Evolutionary conservation across 805 yeast species (phyloP).

Genomic region (Lachancea kluyveri): DNA sequence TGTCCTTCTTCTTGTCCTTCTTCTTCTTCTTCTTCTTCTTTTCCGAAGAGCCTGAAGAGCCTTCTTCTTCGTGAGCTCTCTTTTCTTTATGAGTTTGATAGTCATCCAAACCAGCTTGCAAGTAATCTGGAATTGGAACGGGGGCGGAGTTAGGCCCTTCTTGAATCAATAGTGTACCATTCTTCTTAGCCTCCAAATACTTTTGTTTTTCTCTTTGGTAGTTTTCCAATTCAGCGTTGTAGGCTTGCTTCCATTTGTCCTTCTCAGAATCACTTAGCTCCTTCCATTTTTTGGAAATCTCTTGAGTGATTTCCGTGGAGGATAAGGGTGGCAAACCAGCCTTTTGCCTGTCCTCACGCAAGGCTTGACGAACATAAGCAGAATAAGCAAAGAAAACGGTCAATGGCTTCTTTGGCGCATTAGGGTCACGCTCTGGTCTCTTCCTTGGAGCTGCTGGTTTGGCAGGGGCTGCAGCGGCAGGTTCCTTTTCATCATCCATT

Average conservation of each 20-base stretch:
- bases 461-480: conserved; percentile 13
- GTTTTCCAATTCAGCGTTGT: conserved; percentile 36
- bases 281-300: conserved; percentile 77
- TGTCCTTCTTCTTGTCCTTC: conserved; percentile 46
- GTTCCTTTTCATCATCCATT: conserved; percentile 30
- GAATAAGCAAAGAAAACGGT: conserved; percentile 81
- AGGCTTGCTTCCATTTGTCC: conserved; percentile 60
- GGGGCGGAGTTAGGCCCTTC: conserved; percentile 35
- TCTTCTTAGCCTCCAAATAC: conserved; percentile 42
- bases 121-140: conserved; percentile 34
- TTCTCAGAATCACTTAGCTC: conserved; percentile 63
- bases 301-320: conserved; percentile 72
- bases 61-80: conserved; percentile 33
- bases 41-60: conserved; percentile 26
- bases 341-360: conserved; percentile 60
- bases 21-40: conserved; percentile 46
- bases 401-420: conserved; percentile 92
- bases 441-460: conserved; percentile 33
- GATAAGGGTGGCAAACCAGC: conserved; percentile 57
- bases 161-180: conserved; percentile 26
- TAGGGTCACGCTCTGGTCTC: conserved; percentile 69
- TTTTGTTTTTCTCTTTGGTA: conserved; percentile 42
- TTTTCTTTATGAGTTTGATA: conserved; percentile 28
- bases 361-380: conserved; percentile 61
- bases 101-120: conserved; percentile 19